Evolutionary conservation across 2,329 filamentous ascomycete genomes (phyloP), one percentile per base, ranked within the genome.

Genomic region (Penicillium sp.): DNA sequence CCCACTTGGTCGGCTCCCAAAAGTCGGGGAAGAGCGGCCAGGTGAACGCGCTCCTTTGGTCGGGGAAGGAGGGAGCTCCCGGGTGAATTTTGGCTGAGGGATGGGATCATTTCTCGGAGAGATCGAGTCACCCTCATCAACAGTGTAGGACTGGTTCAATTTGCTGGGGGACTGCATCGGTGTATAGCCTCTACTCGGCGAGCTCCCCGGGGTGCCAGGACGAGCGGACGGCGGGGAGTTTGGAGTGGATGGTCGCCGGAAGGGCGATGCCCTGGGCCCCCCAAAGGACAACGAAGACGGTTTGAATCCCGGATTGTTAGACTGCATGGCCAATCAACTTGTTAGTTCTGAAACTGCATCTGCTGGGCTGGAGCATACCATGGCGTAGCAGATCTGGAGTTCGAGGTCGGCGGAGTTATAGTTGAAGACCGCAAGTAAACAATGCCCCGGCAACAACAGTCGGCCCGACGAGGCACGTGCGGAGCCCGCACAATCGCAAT

Each of bases 281-380:
- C 81, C 81, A 67, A 84, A 86, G 45, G 83, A 83, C 45, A 87
- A 69, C 39, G 82, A 82, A 16, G 83, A 86, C 10, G 83, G 82
- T 63, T 86, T 86, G 66, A 84, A 87, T 41, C 78, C 70, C 70
- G 74, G 63, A 72, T 76, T 62, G 72, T 75, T 80, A 37, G 62
- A 60, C 62, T 66, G 47, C 7, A 47, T 53, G 8, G 41, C 26
- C 4, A 5, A 23, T 11, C 14, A 21, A 41, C 14, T n/a, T n/a
- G n/a, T n/a, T 13, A 19, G 23, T n/a, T 11, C 18, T 14, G 11
- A 27, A 29, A 30, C 34, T 18, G 14, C 7, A 7, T n/a, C 10
- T 14, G 3, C 20, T 23, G 14, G 7, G 21, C 33, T 20, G 25
- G 10, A 33, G 6, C 50, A 15, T 47, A 59, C 56, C 55, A 58